These are phyloP conservation scores for Cercospora berteroae DNA, from an alignment of 2,329 filamentous ascomycete species.

Conservation along the genomic window DNA sequence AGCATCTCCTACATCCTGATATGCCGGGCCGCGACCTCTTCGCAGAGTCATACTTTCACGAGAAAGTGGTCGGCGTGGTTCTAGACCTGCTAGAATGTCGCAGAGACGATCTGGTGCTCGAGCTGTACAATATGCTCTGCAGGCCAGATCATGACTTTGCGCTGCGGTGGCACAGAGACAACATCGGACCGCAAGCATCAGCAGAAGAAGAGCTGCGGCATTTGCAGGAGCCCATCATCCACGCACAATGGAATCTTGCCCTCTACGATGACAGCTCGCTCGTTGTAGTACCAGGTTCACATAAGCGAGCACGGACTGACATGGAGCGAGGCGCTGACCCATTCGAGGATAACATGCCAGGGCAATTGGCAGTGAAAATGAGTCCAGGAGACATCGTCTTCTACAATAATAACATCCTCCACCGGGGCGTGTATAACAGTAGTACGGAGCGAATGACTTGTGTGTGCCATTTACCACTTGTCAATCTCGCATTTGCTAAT, in stretches of 20 bases:
- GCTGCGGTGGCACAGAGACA: constrained; percentile 82
- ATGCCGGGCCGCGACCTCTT: constrained; percentile 63
- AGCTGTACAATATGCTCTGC: constrained; percentile 83
- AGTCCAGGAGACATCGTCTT: constrained; percentile 77
- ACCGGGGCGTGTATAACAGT: constrained; percentile 65
- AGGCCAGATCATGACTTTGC: constrained; percentile 69
- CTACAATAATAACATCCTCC: constrained; percentile 87
- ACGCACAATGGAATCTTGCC: constrained; percentile 86
- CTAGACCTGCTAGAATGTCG: constrained; percentile 59
- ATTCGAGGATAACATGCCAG: constrained; percentile 60
- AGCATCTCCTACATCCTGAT: constrained; percentile 75
- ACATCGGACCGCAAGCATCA: constrained; percentile 66
- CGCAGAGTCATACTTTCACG: constrained; percentile 68
- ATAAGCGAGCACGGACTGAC: constrained; percentile 67
- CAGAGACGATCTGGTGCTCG: constrained; percentile 70
- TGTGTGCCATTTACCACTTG: background rate
- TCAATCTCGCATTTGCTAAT: background rate
- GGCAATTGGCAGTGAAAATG: constrained; percentile 64
- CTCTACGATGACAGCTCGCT: constrained; percentile 72
- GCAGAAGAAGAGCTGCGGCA: constrained; percentile 65
- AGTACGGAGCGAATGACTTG: constrained; percentile 61
- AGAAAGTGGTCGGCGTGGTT: constrained; percentile 61
- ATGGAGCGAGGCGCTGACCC: constrained; percentile 66
- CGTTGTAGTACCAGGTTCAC: constrained; percentile 74
- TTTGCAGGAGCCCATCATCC: constrained; percentile 61